A percentile compares a stretch with the other conserved stretches of the same genome.
phyloP scores from a whole-genome alignment of 176 grass and related monocot genomes.

The Raddia distichophylla region DNA sequence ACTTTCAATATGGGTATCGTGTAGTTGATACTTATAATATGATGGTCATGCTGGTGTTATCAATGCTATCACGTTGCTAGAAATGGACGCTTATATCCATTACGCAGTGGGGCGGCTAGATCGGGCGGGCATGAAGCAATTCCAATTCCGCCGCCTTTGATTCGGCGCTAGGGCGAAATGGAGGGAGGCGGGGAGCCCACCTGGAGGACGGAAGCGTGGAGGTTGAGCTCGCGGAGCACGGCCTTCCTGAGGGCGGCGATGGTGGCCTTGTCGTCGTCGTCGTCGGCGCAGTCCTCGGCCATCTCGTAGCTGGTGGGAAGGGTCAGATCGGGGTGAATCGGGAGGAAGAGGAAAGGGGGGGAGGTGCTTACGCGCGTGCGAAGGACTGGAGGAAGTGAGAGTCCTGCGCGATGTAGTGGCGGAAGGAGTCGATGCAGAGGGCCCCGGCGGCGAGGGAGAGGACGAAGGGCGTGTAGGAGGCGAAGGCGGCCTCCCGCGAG shows the following conservation, averaged over 20 bases:
- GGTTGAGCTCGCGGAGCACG: conserved; percentile 65
- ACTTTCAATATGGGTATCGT: neutral
- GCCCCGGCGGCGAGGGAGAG: conserved; percentile 74
- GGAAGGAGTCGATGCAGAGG: conserved; percentile 67
- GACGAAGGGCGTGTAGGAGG: conserved; percentile 75
- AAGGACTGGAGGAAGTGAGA: conserved; percentile 83
- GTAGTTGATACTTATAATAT: neutral
- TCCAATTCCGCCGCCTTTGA: neutral
- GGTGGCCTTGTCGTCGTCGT: conserved; percentile 82
- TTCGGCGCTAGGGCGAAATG: neutral
- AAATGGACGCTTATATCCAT: conserved; percentile 23
- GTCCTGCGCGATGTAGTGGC: conserved; percentile 82
- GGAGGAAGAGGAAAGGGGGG: neutral
- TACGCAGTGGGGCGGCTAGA: conserved; percentile 4
- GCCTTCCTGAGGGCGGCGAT: conserved; percentile 63
- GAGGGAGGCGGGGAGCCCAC: conserved; percentile 33
- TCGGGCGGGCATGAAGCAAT: conserved; percentile 1
- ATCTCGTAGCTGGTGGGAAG: conserved; percentile 73
- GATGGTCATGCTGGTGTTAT: neutral
- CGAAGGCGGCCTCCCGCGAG: conserved; percentile 75
- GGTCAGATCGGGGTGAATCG: conserved; percentile 28
- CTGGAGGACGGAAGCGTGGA: conserved; percentile 68
- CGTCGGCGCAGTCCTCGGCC: conserved; percentile 88
- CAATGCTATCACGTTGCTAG: conserved; percentile 14
- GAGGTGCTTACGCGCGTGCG: conserved; percentile 64